Conservation (phyloP, 164 flowering plant genomes). For the Magnolia officinalis region DNA sequence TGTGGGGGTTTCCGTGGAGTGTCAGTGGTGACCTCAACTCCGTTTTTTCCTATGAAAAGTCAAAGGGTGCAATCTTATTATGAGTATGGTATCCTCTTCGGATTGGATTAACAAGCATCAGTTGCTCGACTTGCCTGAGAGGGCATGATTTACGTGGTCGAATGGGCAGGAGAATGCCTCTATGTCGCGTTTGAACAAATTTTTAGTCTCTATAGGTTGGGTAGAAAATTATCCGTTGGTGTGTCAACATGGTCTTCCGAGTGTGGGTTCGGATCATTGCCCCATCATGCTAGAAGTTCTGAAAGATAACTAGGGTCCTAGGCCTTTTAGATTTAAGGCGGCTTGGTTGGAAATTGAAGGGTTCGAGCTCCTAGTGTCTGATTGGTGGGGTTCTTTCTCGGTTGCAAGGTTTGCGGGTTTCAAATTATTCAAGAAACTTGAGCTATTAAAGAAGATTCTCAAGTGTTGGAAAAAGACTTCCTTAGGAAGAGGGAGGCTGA, state of each 20-base stretch:
- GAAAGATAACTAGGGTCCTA: background rate
- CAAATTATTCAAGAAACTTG: background rate
- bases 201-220: background rate
- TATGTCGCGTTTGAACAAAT: background rate
- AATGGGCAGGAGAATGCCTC: background rate
- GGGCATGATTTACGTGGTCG: background rate
- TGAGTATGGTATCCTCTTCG: background rate
- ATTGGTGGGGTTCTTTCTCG: background rate
- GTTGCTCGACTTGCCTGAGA: background rate
- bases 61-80: background rate
- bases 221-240: background rate
- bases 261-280: background rate
- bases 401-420: background rate
- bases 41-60: background rate
- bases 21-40: background rate
- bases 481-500: background rate
- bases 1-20: background rate
- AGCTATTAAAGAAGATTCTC: background rate
- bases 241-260: background rate
- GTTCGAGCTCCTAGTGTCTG: background rate
- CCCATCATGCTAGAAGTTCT: background rate
- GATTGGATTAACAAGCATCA: background rate
- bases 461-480: background rate
- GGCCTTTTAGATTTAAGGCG: background rate
- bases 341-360: background rate